phyloP scores from a whole-genome alignment of 306 rosid species.

The Quillaja saponaria region DNA sequence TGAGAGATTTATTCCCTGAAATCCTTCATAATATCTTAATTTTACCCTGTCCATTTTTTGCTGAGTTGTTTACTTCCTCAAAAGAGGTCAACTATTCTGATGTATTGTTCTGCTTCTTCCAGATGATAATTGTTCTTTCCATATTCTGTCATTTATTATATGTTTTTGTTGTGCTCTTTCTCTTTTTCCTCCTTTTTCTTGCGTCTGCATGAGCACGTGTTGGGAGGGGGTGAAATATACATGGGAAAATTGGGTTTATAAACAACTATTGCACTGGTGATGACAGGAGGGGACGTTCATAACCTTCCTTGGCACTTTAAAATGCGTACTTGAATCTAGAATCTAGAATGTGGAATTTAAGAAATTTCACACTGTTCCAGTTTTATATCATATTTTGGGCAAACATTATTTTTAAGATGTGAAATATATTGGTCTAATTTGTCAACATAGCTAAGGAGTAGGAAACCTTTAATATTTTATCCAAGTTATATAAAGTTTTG shows the following conservation, averaged over 20 bases:
- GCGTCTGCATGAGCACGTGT: not conserved
- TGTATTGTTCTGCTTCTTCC: not conserved
- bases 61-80: conserved; percentile 1
- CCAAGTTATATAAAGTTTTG: not conserved
- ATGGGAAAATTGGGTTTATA: too few relatives aligned
- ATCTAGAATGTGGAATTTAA: too few relatives aligned
- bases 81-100: conserved; percentile 11
- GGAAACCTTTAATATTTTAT: too few relatives aligned
- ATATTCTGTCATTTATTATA: not conserved
- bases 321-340: too few relatives aligned
- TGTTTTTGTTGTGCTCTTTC: not conserved
- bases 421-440: not conserved
- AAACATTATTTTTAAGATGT: too few relatives aligned
- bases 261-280: too few relatives aligned
- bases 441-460: too few relatives aligned
- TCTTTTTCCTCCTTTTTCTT: conserved; percentile 5
- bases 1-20: not conserved
- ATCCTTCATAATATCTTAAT: not conserved
- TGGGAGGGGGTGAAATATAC: too few relatives aligned
- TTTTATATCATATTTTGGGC: too few relatives aligned
- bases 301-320: too few relatives aligned
- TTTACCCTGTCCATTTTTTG: conserved; percentile 13
- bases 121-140: not conserved
- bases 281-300: too few relatives aligned
- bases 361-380: too few relatives aligned